Conservation (phyloP, 805 yeast species). For the Kazachstania taianensis region DNA sequence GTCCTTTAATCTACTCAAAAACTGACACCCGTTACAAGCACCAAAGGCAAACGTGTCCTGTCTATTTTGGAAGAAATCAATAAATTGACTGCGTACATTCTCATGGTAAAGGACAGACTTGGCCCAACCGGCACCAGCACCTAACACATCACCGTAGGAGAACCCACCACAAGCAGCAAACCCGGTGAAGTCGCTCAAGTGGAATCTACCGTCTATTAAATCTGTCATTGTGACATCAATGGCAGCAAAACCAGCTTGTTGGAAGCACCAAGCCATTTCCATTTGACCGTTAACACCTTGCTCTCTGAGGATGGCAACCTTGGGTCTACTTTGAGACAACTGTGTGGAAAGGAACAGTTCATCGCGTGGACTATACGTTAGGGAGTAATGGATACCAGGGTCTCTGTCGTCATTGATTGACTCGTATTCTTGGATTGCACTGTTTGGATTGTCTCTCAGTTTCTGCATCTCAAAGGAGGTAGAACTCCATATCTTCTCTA, state of each 20-base stretch:
- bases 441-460: slow-evolving; percentile 85
- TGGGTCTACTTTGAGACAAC: slow-evolving; percentile 41
- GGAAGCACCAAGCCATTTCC: slow-evolving; percentile 97
- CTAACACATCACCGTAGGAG: slow-evolving; percentile 96
- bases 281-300: slow-evolving; percentile 98
- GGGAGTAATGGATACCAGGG: slow-evolving; percentile 79
- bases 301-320: slow-evolving; percentile 92
- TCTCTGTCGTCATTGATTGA: slow-evolving; percentile 68
- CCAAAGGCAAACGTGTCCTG: slow-evolving; percentile 93
- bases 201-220: slow-evolving; percentile 59
- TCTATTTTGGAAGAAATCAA: slow-evolving; percentile 73
- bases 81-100: slow-evolving; percentile 64
- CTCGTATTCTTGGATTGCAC: slow-evolving; percentile 79
- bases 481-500: slow-evolving; percentile 77
- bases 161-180: slow-evolving; percentile 98
- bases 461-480: slow-evolving; percentile 87
- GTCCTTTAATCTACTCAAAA: slow-evolving; percentile 73
- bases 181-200: slow-evolving; percentile 76
- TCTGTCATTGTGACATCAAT: slow-evolving; percentile 97
- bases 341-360: slow-evolving; percentile 32
- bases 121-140: slow-evolving; percentile 99
- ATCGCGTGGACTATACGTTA: slow-evolving; percentile 56
- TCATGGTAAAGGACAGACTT: slow-evolving; percentile 84
- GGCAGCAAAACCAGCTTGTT: slow-evolving; percentile 88
- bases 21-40: slow-evolving; percentile 98